Conservation (phyloP, 2,329 filamentous ascomycete genomes). For the Arthrobotrys conoides region DNA sequence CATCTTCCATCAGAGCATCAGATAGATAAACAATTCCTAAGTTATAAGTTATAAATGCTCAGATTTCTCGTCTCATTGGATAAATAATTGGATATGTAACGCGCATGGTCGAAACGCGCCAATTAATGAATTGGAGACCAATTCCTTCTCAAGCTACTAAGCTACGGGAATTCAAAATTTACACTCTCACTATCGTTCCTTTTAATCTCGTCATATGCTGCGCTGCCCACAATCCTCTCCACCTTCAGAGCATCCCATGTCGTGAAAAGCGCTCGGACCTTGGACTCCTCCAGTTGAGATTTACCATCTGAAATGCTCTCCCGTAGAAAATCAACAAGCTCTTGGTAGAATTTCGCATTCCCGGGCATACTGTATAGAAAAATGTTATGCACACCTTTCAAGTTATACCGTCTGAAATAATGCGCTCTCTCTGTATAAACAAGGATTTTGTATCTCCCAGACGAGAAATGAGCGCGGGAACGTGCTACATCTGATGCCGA, state of each 20-base stretch:
- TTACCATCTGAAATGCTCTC: slow-evolving; percentile 72
- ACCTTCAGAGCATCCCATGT: slow-evolving; percentile 90
- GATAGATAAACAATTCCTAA: not conserved
- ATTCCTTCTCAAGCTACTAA: not conserved
- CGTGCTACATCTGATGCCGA: slow-evolving; percentile 82
- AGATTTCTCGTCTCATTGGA: slow-evolving; percentile 60
- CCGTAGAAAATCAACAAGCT: slow-evolving; percentile 79
- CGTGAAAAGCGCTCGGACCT: slow-evolving; percentile 78
- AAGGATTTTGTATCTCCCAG: slow-evolving; percentile 83
- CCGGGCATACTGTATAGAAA: slow-evolving; percentile 92
- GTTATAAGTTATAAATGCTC: not conserved
- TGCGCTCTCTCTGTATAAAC: slow-evolving; percentile 97
- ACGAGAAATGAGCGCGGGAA: slow-evolving; percentile 88
- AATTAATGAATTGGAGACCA: not conserved
- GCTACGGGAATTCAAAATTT: slow-evolving; percentile 90
- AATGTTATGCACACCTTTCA: slow-evolving; percentile 85
- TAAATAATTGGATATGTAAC: slow-evolving; percentile 34
- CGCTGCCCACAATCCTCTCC: slow-evolving; percentile 86
- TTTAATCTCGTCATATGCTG: slow-evolving; percentile 86
- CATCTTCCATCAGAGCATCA: not conserved
- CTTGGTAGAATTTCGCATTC: slow-evolving; percentile 84
- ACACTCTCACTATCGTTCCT: slow-evolving; percentile 81
- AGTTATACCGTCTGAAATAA: slow-evolving; percentile 89
- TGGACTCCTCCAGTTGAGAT: slow-evolving; percentile 71
- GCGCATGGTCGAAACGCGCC: slow-evolving; percentile 3